Base-by-base conservation (phyloP, 1,284 basidiomycete species). In the Anthracocystis setariae region DNA sequence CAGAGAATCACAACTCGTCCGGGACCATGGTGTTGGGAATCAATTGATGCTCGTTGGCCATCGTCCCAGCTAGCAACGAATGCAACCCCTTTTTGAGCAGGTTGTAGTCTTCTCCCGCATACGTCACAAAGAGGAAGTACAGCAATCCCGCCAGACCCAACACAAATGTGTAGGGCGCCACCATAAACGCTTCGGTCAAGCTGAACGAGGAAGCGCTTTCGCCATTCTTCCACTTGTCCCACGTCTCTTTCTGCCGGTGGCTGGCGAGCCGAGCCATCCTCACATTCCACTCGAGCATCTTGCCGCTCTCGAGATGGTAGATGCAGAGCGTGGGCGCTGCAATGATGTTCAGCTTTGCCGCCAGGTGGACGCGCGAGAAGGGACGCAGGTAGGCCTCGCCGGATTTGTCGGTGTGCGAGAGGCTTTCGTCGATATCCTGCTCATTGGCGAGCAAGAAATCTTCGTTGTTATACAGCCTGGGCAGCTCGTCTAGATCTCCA, bases 391-490 rank as follows among this genome's bases (percentile, higher is more conserved):
- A 84, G 3, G 80, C 77, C 10, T 71, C 66, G 25, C 82, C 81
- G 1, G 56, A 40, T 8, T 75, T 70, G 56, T 82, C 81, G 0
- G 73, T 61, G 32, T 76, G 58, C 15, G 66, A 70, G 32, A 83
- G 71, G 12, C 63, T 70, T 44, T 78, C 78, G 58, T 84, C 84
- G 24, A 84, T 76, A 56, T 84, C 84, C 18, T 60, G 46, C 43
- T 84, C 84, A 52, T 73, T 77, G 8, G 83, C 83, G 13, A 84
- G 76, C 38, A 84, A 67, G 62, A 82, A 84, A 45, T 82, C 77
- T 25, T 84, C 83, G 38, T 67, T 66, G 54, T 78, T 75, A 58
- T 73, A 68, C 29, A 78, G 49, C 15, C 61, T n/a, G 8, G 76
- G 73, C 18, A 67, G 38, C 20, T 67, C 72, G 44, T 63, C 65